Percentiles rank a stretch among this genome's conserved stretches.
These are phyloP conservation scores for Rhynchospora tenuis DNA, from an alignment of 176 grass and related monocot species.

Conservation along the genomic window DNA sequence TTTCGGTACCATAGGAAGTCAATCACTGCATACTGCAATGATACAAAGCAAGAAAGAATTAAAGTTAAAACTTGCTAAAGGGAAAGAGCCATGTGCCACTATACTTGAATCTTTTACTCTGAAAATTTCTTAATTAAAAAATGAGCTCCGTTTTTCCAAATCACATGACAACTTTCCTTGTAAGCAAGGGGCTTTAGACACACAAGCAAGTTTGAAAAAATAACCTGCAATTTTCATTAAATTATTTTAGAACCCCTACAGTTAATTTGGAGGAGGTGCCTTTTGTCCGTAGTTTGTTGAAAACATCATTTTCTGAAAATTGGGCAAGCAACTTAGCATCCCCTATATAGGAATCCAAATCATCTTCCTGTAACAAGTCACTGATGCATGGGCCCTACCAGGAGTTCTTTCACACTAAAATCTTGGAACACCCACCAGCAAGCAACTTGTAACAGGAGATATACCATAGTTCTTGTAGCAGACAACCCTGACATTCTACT, in stretches of 20 bases:
- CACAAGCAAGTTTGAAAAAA: not conserved
- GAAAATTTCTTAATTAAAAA: too few species aligned
- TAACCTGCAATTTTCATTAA: not conserved
- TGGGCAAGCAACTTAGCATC: not conserved
- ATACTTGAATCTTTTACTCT: not conserved
- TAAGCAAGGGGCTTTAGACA: not conserved
- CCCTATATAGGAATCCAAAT: not conserved
- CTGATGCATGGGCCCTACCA: not conserved
- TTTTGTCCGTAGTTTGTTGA: not conserved
- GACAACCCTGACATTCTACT: not conserved
- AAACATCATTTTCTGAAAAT: not conserved
- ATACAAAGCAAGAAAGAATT: slow-evolving; percentile 7
- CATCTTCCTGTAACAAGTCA: not conserved
- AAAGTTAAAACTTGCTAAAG: not conserved
- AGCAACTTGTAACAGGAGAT: not conserved
- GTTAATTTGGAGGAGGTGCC: not conserved
- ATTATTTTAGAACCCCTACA: not conserved
- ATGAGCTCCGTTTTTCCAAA: not conserved
- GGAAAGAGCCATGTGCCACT: not conserved
- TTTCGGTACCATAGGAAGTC: slow-evolving; percentile 90
- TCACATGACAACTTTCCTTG: not conserved
- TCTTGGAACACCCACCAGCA: not conserved
- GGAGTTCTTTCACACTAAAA: not conserved
- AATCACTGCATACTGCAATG: slow-evolving; percentile 65
- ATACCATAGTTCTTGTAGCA: not conserved